Evolutionary conservation across 805 yeast species (phyloP).

Genomic region (Saccharomycopsis synnaedendra): DNA sequence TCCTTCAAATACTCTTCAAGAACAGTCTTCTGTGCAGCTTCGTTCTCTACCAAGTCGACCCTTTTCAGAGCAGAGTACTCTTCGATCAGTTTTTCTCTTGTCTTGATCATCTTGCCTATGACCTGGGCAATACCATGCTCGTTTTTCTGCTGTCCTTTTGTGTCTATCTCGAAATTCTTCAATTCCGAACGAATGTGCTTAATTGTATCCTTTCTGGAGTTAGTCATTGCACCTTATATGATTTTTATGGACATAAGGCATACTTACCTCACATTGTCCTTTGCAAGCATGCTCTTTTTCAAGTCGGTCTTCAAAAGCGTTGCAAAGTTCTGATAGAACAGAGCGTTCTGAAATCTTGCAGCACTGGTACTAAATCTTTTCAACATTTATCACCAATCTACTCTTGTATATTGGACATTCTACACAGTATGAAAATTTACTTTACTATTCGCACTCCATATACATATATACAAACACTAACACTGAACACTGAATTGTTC

Average conservation of each 20-base stretch:
- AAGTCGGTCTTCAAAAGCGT: constrained; percentile 11
- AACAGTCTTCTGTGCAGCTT: constrained; percentile 32
- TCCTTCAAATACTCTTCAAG: constrained; percentile 28
- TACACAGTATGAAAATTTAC: background rate
- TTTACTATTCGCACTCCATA: background rate
- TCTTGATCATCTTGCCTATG: constrained; percentile 33
- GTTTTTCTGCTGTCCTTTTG: constrained; percentile 22
- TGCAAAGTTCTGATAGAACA: constrained; percentile 11
- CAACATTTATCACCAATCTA: too few species aligned
- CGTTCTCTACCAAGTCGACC: constrained; percentile 43
- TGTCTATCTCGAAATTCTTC: constrained; percentile 34
- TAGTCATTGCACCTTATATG: background rate
- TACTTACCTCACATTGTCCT: constrained; percentile 10
- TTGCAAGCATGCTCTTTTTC: constrained; percentile 14
- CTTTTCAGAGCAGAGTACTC: constrained; percentile 37
- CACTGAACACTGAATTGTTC: too few species aligned
- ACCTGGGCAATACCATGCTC: constrained; percentile 27
- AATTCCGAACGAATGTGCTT: constrained; percentile 31
- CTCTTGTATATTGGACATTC: background rate
- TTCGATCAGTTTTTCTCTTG: constrained; percentile 37
- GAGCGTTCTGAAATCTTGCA: background rate
- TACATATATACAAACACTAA: too few species aligned
- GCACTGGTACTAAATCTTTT: constrained; percentile 1
- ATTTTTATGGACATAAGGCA: background rate
- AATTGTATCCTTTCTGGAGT: constrained; percentile 29